Percentiles rank a stretch among this genome's conserved stretches.
Evolutionary conservation across 2,329 filamentous ascomycete genomes (phyloP).

Genomic region (Xylogone sp.): DNA sequence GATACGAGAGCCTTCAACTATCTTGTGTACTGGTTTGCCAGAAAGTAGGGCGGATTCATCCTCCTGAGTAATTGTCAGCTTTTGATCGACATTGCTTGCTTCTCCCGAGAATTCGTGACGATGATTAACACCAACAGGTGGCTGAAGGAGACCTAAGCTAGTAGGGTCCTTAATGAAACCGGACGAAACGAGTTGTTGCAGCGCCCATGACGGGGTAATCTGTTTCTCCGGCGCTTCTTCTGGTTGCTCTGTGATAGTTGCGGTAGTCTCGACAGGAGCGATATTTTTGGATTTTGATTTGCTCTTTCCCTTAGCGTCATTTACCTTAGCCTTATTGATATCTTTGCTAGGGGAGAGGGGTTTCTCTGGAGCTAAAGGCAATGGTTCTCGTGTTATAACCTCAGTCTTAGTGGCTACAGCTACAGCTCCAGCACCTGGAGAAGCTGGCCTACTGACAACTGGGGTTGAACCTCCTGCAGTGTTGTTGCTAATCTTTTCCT

Average conservation of each 20-base stretch:
- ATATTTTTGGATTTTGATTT: conserved; percentile 19
- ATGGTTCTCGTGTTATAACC: conserved; percentile 1
- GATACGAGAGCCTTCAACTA: conserved; percentile 60
- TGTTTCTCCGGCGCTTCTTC: conserved; percentile 24
- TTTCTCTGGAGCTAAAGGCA: conserved; percentile 5
- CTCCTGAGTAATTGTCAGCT: conserved; percentile 46
- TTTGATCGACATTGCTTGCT: conserved; percentile 26
- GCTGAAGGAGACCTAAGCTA: conserved; percentile 37
- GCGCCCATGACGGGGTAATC: conserved; percentile 27
- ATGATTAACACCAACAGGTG: conserved; percentile 27
- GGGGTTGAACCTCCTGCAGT: conserved; percentile 23
- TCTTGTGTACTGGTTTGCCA: conserved; percentile 57
- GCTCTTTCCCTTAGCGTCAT: conserved; percentile 16
- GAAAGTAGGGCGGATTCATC: conserved; percentile 53
- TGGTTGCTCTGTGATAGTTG: conserved; percentile 16
- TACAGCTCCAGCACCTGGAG: conserved; percentile 14
- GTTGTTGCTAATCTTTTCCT: conserved; percentile 50
- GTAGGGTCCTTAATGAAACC: conserved; percentile 32
- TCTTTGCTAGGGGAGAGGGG: conserved; percentile 12
- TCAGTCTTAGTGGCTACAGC: conserved; percentile 6
- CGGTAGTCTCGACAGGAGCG: conserved; percentile 13
- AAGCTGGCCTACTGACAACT: conserved; percentile 19
- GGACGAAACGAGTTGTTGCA: conserved; percentile 33
- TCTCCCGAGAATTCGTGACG: conserved; percentile 28
- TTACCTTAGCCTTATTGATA: conserved; percentile 9